phyloP scores from a whole-genome alignment of 306 rosid species.

The Echinosophora koreensis region DNA sequence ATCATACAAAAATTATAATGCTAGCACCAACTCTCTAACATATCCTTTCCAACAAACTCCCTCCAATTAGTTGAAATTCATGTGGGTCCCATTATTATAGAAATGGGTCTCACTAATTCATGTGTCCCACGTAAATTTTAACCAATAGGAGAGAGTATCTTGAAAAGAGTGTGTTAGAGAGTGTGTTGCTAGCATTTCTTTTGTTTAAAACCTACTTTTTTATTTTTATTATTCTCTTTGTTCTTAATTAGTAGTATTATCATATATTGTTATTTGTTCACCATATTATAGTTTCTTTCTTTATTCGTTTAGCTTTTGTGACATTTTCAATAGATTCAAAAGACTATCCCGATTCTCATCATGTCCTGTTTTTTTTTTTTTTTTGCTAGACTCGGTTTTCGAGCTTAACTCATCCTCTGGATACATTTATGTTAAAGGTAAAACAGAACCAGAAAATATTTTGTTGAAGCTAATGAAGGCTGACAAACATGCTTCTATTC shows the following conservation, averaged over 20 bases:
- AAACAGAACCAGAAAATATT: constrained; percentile 19
- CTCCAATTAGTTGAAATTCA: too few species aligned
- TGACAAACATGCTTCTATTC: constrained; percentile 36
- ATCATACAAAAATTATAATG: too few species aligned
- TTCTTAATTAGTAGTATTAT: neutral
- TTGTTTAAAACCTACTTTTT: neutral
- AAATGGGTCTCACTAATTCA: too few species aligned
- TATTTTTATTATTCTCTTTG: neutral
- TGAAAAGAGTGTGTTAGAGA: too few species aligned
- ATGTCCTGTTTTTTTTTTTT: neutral
- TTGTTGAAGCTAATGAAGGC: constrained; percentile 27
- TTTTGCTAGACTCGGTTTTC: constrained; percentile 4
- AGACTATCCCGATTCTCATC: neutral
- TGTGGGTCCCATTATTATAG: too few species aligned
- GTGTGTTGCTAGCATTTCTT: too few species aligned
- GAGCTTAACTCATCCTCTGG: constrained; percentile 9
- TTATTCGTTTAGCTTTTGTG: neutral
- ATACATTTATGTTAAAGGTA: constrained; percentile 31
- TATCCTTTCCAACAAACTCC: too few species aligned
- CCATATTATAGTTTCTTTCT: neutral
- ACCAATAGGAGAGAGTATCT: too few species aligned
- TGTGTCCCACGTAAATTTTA: too few species aligned
- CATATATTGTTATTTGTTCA: neutral
- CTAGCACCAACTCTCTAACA: too few species aligned
- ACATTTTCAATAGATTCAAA: neutral